Conservation (phyloP, 148 eudicot species). For the Diospyros lotus region DNA sequence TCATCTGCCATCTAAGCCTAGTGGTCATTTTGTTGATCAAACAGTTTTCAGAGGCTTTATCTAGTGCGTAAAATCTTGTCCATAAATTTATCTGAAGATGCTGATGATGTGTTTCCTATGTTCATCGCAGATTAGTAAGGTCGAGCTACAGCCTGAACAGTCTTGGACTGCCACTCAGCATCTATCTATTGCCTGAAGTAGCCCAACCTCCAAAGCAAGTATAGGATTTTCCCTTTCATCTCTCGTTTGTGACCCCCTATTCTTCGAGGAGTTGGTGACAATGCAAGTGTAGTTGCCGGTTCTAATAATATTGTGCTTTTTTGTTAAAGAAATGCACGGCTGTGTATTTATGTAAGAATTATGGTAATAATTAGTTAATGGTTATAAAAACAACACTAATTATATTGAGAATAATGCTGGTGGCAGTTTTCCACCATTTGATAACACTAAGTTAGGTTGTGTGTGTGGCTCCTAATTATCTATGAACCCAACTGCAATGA, state of each 20-base stretch:
- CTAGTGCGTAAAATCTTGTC: neutral
- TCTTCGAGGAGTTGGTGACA: neutral
- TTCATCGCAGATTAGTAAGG: slow-evolving; percentile 54
- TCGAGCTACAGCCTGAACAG: slow-evolving; percentile 63
- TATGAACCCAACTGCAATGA: too few species aligned
- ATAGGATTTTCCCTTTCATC: too few species aligned
- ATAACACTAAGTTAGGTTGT: too few species aligned
- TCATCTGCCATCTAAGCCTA: too few species aligned
- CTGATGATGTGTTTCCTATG: neutral
- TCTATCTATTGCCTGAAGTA: slow-evolving; percentile 41
- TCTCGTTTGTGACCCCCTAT: neutral
- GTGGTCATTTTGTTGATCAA: neutral
- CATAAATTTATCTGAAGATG: neutral
- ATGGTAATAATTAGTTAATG: too few species aligned
- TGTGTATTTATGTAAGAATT: too few species aligned
- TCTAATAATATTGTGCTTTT: neutral
- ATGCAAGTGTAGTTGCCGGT: neutral
- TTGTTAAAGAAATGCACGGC: neutral
- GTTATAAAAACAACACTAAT: too few species aligned
- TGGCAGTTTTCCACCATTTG: too few species aligned
- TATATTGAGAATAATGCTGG: too few species aligned
- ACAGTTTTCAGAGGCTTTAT: neutral
- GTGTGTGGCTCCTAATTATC: too few species aligned
- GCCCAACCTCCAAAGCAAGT: slow-evolving; percentile 5
- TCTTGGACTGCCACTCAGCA: slow-evolving; percentile 82